phyloP scores from a whole-genome alignment of 2,329 filamentous ascomycete genomes.

The Pyrenophora tritici-repentis region DNA sequence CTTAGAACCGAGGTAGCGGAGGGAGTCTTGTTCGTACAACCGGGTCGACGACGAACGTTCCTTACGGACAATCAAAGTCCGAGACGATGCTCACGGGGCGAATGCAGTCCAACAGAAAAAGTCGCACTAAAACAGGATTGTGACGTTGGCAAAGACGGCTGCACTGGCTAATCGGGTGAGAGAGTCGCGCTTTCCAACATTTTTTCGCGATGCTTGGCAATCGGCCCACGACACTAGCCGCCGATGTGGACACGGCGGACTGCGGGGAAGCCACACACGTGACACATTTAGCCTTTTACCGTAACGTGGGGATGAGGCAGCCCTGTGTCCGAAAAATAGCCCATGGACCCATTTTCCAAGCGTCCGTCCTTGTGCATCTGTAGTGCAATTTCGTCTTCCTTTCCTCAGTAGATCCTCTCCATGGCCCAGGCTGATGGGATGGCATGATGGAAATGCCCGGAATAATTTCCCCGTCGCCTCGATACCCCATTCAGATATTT shows the following conservation, averaged over 20 bases:
- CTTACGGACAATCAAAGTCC: slow-evolving; percentile 1
- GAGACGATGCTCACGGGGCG: not conserved
- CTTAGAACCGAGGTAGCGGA: slow-evolving; percentile 6
- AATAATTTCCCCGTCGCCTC: slow-evolving; percentile 30
- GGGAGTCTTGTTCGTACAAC: slow-evolving; percentile 1
- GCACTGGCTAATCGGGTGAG: slow-evolving; percentile 8
- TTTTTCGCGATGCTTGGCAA: slow-evolving; percentile 21
- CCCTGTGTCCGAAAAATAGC: slow-evolving; percentile 28
- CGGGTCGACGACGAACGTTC: not conserved
- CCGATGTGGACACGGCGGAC: slow-evolving; percentile 9
- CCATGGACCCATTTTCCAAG: slow-evolving; percentile 32
- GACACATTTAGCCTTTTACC: slow-evolving; percentile 37
- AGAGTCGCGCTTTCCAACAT: slow-evolving; percentile 13
- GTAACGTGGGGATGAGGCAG: slow-evolving; percentile 11
- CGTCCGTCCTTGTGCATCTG: not conserved
- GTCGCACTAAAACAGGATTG: slow-evolving; percentile 1
- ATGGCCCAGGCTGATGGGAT: too few relatives aligned
- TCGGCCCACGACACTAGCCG: slow-evolving; percentile 8
- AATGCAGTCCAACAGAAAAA: not conserved
- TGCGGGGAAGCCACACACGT: slow-evolving; percentile 20
- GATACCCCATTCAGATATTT: slow-evolving; percentile 6
- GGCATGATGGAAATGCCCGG: slow-evolving; percentile 12
- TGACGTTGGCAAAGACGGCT: slow-evolving; percentile 8
- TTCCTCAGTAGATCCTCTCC: too few relatives aligned
- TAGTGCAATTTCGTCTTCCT: not conserved